Evolutionary conservation across 176 grass and related monocot species (phyloP).

Genomic region (Cymbopogon citratus): DNA sequence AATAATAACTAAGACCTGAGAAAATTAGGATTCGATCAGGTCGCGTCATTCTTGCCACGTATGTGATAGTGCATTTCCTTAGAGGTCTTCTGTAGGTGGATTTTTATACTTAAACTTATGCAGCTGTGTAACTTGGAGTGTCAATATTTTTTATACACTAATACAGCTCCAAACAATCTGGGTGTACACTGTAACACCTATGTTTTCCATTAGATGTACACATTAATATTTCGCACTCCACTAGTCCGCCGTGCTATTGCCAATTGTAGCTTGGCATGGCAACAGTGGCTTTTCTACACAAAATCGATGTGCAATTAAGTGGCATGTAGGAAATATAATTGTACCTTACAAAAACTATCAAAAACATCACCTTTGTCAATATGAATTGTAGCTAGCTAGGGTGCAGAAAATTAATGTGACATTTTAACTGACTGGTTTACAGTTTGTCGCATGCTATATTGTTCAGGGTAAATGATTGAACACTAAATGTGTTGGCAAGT

Average conservation of each 20-base stretch:
- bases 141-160: too few species aligned
- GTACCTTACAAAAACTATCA: not conserved
- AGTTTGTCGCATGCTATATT: not conserved
- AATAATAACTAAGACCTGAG: too few species aligned
- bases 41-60: too few species aligned
- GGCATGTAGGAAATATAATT: not conserved
- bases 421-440: not conserved
- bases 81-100: too few species aligned
- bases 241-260: not conserved
- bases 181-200: too few species aligned
- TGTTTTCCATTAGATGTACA: not conserved
- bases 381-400: not conserved
- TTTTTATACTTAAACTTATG: too few species aligned
- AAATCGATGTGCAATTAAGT: not conserved
- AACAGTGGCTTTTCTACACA: not conserved
- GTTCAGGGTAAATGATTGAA: not conserved
- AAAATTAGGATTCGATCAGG: too few species aligned
- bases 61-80: too few species aligned
- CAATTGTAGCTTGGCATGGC: not conserved
- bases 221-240: not conserved
- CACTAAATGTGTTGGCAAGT: not conserved
- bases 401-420: too few species aligned
- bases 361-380: not conserved
- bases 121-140: too few species aligned
- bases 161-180: too few species aligned